Conservation (phyloP, 768 basidiomycete species). For the Candolleomyces aberdarensis region DNA sequence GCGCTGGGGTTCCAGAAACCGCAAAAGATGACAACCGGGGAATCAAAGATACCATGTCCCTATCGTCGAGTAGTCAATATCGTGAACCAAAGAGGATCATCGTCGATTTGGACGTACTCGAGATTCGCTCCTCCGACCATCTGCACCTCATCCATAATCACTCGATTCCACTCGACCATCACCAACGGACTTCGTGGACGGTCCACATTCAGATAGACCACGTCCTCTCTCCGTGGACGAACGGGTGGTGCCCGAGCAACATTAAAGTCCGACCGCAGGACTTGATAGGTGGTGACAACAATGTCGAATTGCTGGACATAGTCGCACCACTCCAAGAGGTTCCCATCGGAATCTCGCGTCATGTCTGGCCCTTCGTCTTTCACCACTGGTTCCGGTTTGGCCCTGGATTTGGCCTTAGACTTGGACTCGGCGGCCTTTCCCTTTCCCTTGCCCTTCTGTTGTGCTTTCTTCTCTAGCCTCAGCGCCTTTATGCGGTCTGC, state of each 20-base stretch:
- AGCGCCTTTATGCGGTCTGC: conserved; percentile 25
- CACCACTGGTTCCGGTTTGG: conserved; percentile 13
- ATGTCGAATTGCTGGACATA: conserved; percentile 75
- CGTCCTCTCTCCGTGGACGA: conserved; percentile 70
- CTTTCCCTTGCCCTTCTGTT: conserved; percentile 15
- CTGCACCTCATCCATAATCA: conserved; percentile 96
- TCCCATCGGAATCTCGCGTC: conserved; percentile 22
- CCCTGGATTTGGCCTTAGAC: conserved; percentile 11
- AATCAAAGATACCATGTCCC: conserved; percentile 89
- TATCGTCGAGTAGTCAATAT: conserved; percentile 21
- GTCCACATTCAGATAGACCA: conserved; percentile 52
- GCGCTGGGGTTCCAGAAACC: conserved; percentile 89
- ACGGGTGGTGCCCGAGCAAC: conserved; percentile 70
- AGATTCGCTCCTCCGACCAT: conserved; percentile 82
- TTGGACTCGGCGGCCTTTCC: conserved; percentile 13
- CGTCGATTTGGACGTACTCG: conserved; percentile 49
- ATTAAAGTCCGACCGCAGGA: conserved; percentile 66
- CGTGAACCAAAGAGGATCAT: not conserved
- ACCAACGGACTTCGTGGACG: conserved; percentile 74
- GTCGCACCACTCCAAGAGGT: conserved; percentile 54
- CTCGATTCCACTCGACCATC: conserved; percentile 82
- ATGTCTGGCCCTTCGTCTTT: conserved; percentile 5
- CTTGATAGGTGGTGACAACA: conserved; percentile 75
- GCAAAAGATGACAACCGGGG: conserved; percentile 82
- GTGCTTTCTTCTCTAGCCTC: conserved; percentile 16